Evolutionary conservation across 2,329 filamentous ascomycete genomes (phyloP), one percentile per base, ranked within the genome.

Genomic region (Fusarium neocosmosporiellum): DNA sequence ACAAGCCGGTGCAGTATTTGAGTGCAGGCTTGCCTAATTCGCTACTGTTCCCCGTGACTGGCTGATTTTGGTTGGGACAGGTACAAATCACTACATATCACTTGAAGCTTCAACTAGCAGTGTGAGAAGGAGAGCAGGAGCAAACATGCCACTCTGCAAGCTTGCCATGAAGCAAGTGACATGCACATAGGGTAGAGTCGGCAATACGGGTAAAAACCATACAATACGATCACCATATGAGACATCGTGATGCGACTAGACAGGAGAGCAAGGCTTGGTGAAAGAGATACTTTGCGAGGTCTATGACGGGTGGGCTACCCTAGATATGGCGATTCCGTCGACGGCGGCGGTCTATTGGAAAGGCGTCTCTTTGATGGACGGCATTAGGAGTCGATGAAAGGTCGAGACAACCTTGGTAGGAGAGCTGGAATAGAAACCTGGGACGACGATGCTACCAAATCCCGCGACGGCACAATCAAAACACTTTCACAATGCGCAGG

Each of bases 171-270:
- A 27, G 9, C 10, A 5, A n/a, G 9, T 1, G 7, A 29, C 6
- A 24, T 48, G 10, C 10, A 18, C 18, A 29, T 3, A n/a, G 3
- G 2, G 2, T 4, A 13, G 3, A 48, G 3, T 18, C 10, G 2
- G 7, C 5, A 11, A 5, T 1, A 13, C 2, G 16, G 7, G 16
- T 1, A 7, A 7, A 48, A 48, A n/a, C n/a, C n/a, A n/a, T n/a
- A n/a, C n/a, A n/a, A n/a, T n/a, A n/a, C n/a, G n/a, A n/a, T n/a
- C n/a, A n/a, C n/a, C n/a, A n/a, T n/a, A n/a, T n/a, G n/a, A n/a
- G 16, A 29, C 16, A 48, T 29, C 16, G 10, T n/a, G 24, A 50
- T 27, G 14, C 8, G 9, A 7, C 24, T 27, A 0, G 9, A 27
- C 16, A n/a, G 9, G 10, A 50, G 24, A 29, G 46, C 6, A 29